Evolutionary conservation across 2,329 filamentous ascomycete genomes (phyloP).

Genomic region (Arthrinium phaeospermum): DNA sequence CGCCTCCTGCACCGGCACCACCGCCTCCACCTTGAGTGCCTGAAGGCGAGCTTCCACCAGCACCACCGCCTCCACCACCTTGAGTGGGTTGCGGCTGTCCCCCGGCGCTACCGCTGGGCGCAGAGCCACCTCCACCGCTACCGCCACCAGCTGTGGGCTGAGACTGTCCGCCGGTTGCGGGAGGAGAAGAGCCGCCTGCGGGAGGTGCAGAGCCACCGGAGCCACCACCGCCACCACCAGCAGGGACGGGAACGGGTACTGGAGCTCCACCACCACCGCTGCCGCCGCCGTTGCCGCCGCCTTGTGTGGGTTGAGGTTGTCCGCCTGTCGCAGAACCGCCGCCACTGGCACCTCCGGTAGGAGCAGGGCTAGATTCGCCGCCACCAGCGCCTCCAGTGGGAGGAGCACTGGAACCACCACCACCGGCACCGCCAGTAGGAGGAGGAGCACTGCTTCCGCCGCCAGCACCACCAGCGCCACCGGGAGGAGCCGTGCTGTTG

Average conservation of each 20-base stretch:
- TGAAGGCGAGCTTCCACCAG: not conserved
- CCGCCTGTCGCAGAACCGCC: not conserved
- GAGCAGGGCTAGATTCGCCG: not conserved
- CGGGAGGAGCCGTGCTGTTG: not conserved
- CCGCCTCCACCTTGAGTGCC: not conserved
- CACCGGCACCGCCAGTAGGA: not conserved
- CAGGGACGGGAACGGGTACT: not conserved
- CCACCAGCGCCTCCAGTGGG: not conserved
- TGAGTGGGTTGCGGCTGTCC: not conserved
- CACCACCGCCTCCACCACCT: not conserved
- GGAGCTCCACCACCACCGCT: not conserved
- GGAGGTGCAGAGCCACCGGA: not conserved
- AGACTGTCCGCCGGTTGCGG: not conserved
- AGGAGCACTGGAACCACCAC: not conserved
- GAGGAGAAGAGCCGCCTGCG: not conserved
- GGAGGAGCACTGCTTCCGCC: not conserved
- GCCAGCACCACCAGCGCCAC: not conserved
- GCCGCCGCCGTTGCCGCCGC: not conserved
- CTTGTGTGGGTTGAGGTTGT: slow-evolving; percentile 1
- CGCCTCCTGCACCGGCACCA: not conserved
- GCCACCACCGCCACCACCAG: not conserved
- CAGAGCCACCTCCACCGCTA: not conserved
- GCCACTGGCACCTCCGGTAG: not conserved
- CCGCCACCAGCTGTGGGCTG: not conserved
- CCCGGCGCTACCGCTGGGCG: not conserved